Evolutionary conservation across 768 basidiomycete species (phyloP).

Genomic region (Mycena floridula): DNA sequence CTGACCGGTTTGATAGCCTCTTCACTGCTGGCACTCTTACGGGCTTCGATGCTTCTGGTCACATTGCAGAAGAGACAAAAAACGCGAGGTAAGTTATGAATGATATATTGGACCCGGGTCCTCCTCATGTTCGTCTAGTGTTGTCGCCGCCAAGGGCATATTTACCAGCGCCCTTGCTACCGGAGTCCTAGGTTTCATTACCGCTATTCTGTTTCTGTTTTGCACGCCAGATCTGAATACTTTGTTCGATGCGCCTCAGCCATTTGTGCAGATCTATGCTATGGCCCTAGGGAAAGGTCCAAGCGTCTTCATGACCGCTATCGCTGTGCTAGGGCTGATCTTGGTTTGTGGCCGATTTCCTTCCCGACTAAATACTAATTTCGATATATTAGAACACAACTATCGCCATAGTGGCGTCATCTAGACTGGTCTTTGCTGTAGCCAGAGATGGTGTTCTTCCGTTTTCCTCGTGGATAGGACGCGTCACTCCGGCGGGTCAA

Average conservation of each 20-base stretch:
- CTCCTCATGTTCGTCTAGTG: conserved; percentile 29
- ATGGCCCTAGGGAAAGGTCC: conserved; percentile 75
- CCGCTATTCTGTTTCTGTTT: conserved; percentile 78
- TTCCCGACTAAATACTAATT: not conserved
- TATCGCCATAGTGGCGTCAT: conserved; percentile 82
- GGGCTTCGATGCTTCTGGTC: conserved; percentile 87
- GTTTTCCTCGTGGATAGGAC: conserved; percentile 74
- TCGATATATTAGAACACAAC: conserved; percentile 62
- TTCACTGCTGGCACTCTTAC: conserved; percentile 86
- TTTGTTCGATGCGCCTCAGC: conserved; percentile 81
- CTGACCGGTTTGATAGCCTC: conserved; percentile 37
- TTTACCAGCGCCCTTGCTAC: conserved; percentile 73
- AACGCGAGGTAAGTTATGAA: conserved; percentile 49
- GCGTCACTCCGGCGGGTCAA: conserved; percentile 64
- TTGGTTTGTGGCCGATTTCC: conserved; percentile 42
- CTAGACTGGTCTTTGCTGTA: conserved; percentile 84
- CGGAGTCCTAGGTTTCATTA: conserved; percentile 71
- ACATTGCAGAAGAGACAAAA: conserved; percentile 86
- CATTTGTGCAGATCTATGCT: conserved; percentile 85
- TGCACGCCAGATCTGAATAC: conserved; percentile 76
- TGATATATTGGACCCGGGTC: not conserved
- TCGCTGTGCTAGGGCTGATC: conserved; percentile 81
- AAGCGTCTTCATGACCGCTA: conserved; percentile 81
- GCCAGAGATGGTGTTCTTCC: conserved; percentile 93
- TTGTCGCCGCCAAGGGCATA: conserved; percentile 80